Evolutionary conservation across 495 filamentous ascomycete genomes (phyloP), one percentile per base, ranked within the genome.

Genomic region (Xylaria venustula): DNA sequence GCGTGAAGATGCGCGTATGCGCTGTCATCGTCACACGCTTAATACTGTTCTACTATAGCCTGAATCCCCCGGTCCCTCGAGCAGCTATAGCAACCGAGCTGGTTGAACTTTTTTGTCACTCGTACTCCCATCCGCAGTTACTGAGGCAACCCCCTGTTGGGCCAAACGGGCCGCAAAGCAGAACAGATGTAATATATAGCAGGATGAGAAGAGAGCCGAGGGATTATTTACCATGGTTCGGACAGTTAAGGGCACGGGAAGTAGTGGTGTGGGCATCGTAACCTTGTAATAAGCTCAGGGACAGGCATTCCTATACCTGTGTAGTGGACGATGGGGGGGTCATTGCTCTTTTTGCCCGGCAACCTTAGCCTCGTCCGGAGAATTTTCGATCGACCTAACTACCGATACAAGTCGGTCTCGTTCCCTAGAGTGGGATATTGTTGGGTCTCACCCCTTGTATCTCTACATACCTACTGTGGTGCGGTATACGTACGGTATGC

Each of bases 21-120:
- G 69, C 66, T 69, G 69, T 69, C 66, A 69, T 71, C 64, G 66
- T 71, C 69, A 71, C 69, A 60, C 51, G 20, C 68, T 67, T 71
- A 67, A 61, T 64, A 69, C 64, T 53, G 64, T 61, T 65, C 59
- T 62, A 63, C 58, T 69, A 69, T 69, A 71, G 64, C 68, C 68
- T 66, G 62, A 66, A 68, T 65, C 60, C 67, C 63, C 65, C 50
- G 58, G 54, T 57, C 62, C 48, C 46, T 70, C 54, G 32, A 57
- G 65, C 54, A 54, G 56, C 42, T 37, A 25, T 49, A 58, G 56
- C 53, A 60, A 50, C 66, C 64, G 62, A 70, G 59, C 67, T 11
- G 11, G 30, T 42, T 48, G 32, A 62, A 32, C 60, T 50, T 34
- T 11, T 5, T 34, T 70, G 57, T 58, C 55, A 63, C 28, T n/a